phyloP scores from a whole-genome alignment of 2,329 filamentous ascomycete species.

The Pseudocercospora pini-densiflorae region DNA sequence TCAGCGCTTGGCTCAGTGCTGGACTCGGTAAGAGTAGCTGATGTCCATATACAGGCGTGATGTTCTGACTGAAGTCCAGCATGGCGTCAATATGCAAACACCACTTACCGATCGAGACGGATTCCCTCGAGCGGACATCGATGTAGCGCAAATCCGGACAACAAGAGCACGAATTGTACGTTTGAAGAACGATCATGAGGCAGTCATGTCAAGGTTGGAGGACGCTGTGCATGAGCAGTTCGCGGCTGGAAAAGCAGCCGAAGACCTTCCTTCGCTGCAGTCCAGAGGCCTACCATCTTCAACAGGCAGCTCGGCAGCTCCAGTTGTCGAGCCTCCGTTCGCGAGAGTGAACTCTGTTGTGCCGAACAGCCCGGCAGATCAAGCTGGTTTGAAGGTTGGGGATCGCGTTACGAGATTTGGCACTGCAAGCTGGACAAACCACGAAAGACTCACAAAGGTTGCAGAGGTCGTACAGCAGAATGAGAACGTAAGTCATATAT shows the following conservation, averaged over 20 bases:
- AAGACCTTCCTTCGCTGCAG: constrained; percentile 17
- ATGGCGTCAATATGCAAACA: constrained; percentile 92
- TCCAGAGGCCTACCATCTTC: constrained; percentile 23
- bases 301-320: constrained; percentile 19
- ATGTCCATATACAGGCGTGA: constrained; percentile 4
- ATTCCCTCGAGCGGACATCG: constrained; percentile 89
- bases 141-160: constrained; percentile 95
- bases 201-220: constrained; percentile 82
- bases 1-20: constrained; percentile 82
- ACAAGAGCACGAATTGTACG: constrained; percentile 87
- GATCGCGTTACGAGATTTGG: constrained; percentile 88
- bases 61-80: constrained; percentile 59
- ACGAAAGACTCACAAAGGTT: constrained; percentile 83
- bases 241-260: constrained; percentile 52
- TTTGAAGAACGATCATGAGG: constrained; percentile 91
- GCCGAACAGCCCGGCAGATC: constrained; percentile 76
- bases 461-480: constrained; percentile 89
- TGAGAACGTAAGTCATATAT: constrained; percentile 82
- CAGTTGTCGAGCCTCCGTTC: constrained; percentile 67
- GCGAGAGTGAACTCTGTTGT: constrained; percentile 88
- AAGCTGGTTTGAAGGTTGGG: constrained; percentile 77
- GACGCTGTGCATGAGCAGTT: constrained; percentile 88
- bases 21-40: constrained; percentile 69
- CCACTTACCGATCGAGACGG: constrained; percentile 85
- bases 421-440: constrained; percentile 78